phyloP scores from a whole-genome alignment of 495 filamentous ascomycete species.

The Sphaerosporella brunnea region DNA sequence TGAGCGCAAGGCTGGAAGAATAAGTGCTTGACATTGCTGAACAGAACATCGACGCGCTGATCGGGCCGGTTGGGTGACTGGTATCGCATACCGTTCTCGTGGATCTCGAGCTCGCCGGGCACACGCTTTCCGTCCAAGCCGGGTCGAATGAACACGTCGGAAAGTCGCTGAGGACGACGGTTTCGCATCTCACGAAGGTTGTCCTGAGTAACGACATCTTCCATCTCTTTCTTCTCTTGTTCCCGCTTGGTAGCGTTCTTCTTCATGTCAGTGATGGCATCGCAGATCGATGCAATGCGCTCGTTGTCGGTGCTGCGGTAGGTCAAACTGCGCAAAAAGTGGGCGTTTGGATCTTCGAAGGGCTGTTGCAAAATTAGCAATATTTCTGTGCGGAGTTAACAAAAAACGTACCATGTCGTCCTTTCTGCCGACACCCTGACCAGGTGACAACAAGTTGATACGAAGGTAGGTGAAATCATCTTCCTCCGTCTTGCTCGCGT shows the following conservation, averaged over 20 bases:
- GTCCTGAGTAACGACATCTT: slow-evolving; percentile 98
- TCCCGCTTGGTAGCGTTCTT: slow-evolving; percentile 76
- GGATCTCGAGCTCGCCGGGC: slow-evolving; percentile 86
- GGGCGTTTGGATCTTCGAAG: slow-evolving; percentile 87
- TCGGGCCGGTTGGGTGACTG: slow-evolving; percentile 65
- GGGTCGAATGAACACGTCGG: slow-evolving; percentile 85
- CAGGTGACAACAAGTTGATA: slow-evolving; percentile 93
- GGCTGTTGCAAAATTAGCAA: slow-evolving; percentile 40
- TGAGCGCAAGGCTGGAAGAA: slow-evolving; percentile 97
- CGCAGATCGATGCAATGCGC: slow-evolving; percentile 71
- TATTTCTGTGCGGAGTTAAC: too few relatives aligned
- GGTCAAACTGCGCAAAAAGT: slow-evolving; percentile 89
- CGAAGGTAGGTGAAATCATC: slow-evolving; percentile 83
- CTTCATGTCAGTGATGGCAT: slow-evolving; percentile 82
- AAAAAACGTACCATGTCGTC: slow-evolving; percentile 45
- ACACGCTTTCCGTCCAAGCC: slow-evolving; percentile 91
- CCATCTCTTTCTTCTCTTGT: slow-evolving; percentile 98
- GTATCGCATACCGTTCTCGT: slow-evolving; percentile 97
- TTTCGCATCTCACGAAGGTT: slow-evolving; percentile 85
- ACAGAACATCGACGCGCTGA: slow-evolving; percentile 79
- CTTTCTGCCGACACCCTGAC: slow-evolving; percentile 92
- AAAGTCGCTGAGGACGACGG: slow-evolving; percentile 68
- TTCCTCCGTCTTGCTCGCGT: slow-evolving; percentile 85
- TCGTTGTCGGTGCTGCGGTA: slow-evolving; percentile 78
- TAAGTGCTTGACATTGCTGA: slow-evolving; percentile 95